Base-by-base conservation (phyloP, 2,329 filamentous ascomycete genomes). In the Ceratocystis smalleyi region DNA sequence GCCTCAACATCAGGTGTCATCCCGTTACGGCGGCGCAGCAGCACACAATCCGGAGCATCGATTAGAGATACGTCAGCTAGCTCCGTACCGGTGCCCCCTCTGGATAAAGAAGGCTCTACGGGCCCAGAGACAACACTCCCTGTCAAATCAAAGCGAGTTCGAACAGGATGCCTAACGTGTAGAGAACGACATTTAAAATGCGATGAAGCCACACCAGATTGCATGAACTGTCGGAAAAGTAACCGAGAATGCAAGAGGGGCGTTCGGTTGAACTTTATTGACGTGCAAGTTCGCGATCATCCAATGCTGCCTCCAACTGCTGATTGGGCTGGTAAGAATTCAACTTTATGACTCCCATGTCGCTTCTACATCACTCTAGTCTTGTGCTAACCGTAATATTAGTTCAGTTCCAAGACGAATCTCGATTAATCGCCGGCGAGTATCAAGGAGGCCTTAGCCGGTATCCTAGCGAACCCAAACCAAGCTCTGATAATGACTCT, bases 141-240 rank as follows among this genome's bases (percentile, higher is more conserved):
- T 27, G 45, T 71, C 68, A 92, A 91, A 73, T 85, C 89, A n/a
- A 92, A 87, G 75, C 81, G 91, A 68, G 90, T 95, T 19, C 84
- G 92, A 59, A 96, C 91, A 2, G 91, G 91, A 45, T 96, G 91
- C 32, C 76, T 96, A 68, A 96, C 91, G 1, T 96, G 91, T 74
- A 81, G 91, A 69, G 88, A 95, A 73, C 80, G 91, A 59, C 91
- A 96, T 77, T 77, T 96, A 62, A 96, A 96, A 74, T 96, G 91
- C 73, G 91, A 96, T 71, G 90, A 95, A 73, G 85, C 79, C 4
- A 70, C 75, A 3, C 81, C 81, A 5, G 76, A 79, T 43, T 84
- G 81, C 68, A 78, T 87, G 70, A 96, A 96, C 71, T 96, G 92
- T 75, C 83, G 84, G 66, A 96, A 95, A 75, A 94, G 91, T 62